phyloP scores from a whole-genome alignment of 768 basidiomycete genomes.

The Tulasnella calospora region DNA sequence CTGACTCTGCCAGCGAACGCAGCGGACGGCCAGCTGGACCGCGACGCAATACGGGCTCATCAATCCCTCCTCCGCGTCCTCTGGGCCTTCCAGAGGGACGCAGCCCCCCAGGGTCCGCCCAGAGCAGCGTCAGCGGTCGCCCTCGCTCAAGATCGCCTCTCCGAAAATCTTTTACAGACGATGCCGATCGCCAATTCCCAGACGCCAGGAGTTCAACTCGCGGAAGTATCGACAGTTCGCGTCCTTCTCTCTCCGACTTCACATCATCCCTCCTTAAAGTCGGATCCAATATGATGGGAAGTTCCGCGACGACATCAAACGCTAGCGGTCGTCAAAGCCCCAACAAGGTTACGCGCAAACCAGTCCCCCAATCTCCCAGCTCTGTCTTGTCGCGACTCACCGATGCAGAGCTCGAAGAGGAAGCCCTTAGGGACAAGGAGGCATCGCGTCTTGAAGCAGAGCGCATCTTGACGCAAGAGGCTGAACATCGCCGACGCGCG shows the following conservation, averaged over 20 bases:
- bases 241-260: background rate
- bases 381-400: constrained; percentile 35
- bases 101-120: constrained; percentile 1
- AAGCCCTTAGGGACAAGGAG: constrained; percentile 73
- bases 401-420: constrained; percentile 76
- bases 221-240: constrained; percentile 2
- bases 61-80: constrained; percentile 21
- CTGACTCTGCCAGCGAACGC: constrained; percentile 3
- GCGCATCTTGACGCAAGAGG: constrained; percentile 64
- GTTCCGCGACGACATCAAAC: background rate
- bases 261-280: constrained; percentile 13
- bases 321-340: background rate
- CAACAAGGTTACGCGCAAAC: background rate
- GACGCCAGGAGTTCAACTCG: background rate
- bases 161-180: background rate
- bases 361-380: constrained; percentile 17
- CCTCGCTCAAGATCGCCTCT: background rate
- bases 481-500: constrained; percentile 56
- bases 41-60: constrained; percentile 18
- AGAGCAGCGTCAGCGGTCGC: constrained; percentile 4
- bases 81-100: constrained; percentile 27
- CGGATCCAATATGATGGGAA: background rate
- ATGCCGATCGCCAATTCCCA: background rate
- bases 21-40: constrained; percentile 4
- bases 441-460: constrained; percentile 72